Evolutionary conservation across 2,329 filamentous ascomycete genomes (phyloP), one percentile per base, ranked within the genome.

Genomic region (Alternaria arborescens): DNA sequence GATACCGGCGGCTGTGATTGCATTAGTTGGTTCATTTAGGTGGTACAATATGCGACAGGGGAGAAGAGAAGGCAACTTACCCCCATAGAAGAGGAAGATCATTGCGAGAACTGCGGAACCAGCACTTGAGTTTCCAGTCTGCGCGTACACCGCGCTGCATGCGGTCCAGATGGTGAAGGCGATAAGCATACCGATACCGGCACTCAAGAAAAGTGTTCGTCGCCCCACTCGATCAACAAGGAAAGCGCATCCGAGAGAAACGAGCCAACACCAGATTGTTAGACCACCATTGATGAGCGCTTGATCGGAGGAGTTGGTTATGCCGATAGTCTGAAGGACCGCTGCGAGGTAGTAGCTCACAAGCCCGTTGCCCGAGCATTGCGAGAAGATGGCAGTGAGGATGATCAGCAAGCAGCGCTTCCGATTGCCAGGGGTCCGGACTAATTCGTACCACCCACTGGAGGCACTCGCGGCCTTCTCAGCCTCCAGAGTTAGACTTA

Each of bases 181-280:
- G 38, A 77, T 60, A 3, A 79, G 67, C 65, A 75, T 77, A 38
- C 75, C 76, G 5, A 65, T 62, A 5, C 75, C 70, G 20, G 76
- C 71, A 20, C 63, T 66, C 16, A 79, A 66, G 36, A 79, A 75
- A 50, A 80, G 62, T 3, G 65, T 63, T 52, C 75, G 71, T 24
- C 76, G 70, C 8, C 76, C 74, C 3, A 77, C 56, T 7, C 71
- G 64, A 28, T 78, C 74, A 6, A 76, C 71, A 28, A 75, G 69
- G 41, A 77, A 75, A 8, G 68, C 65, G 22, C 62, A 65, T 16
- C 72, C 72, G 12, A 77, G 64, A 11, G 87, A 86, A 6, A 86
- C 82, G 44, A 89, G 82, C 7, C 84, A 84, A 56, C 87, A 87
- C 65, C 88, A 86, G 66, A 88, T 88, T 73, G 88, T 88, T 67